Base-by-base conservation (phyloP, 1,139 yeast genomes). In the Hanseniaspora uvarum region DNA sequence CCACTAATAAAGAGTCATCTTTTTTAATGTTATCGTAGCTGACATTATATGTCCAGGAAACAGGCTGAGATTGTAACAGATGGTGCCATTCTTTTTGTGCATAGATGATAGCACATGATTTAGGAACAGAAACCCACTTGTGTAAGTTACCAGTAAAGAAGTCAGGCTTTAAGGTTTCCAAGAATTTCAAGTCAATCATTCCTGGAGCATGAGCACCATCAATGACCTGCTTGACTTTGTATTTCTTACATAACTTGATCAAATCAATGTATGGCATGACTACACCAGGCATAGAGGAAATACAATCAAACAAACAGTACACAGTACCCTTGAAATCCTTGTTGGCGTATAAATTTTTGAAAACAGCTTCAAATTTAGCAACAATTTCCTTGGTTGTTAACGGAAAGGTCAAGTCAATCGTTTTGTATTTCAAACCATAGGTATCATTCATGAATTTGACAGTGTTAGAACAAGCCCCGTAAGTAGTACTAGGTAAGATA, bases 151-250 rank as follows among this genome's bases (percentile, higher is more conserved):
- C 69, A 16, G 77, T 73, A 61, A 73, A 77, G 62, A 80, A 83
- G 61, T 82, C 88, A 0, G 89, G 86, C 52, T 72, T 63, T 21
- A 77, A 66, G 1, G 63, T 61, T 49, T 61, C 60, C 23, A 61
- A 53, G 52, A 61, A 61, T 0, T 62, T 61, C 23, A 81, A 59
- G 2, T 76, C 75, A 11, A 79, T 61, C 53, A 79, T 67, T 0
- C 92, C 92, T 38, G 78, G 71, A 0, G 80, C 77, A 63, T 84
- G 92, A 3, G 92, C 88, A 12, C 83, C 92, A 63, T 84, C 94
- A 33, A 84, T 73, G 44, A 81, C 66, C 2, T 86, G 78, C 46
- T 80, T 60, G 6, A 78, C 76, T 10, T 68, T 66, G 56, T 77
- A 67, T 51, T 76, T 63, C 16, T 68, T 66, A 60, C 86, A 79